Evolutionary conservation across 1,139 yeast genomes (phyloP), one percentile per base, ranked within the genome.

Genomic region (Pichia terricola): DNA sequence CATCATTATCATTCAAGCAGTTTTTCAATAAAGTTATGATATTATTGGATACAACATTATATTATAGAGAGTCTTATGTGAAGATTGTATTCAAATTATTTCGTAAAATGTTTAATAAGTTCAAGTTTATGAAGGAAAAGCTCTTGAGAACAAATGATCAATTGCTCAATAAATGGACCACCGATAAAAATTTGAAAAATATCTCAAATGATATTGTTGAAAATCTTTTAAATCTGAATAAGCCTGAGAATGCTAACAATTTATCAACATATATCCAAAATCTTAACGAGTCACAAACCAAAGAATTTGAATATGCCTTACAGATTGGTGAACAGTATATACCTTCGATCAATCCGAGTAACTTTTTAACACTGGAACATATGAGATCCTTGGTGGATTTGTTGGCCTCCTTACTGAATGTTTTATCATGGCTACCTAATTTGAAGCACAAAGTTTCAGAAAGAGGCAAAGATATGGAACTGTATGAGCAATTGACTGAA

Each of bases 21-120:
- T 66, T 81, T 38, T 72, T 81, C 49, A 64, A 65, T 45, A 70
- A 70, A 45, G 59, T 78, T 6, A 73, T 85, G 49, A 68, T 70
- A 42, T 66, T 75, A 2, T 64, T 82, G 49, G 81, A 81, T 56
- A 79, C 89, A 1, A 74, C 87, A 0, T 64, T 78, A 40, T 66
- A 70, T 28, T 80, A 70, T 54, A 67, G 84, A 49, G 63, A 65
- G 33, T 77, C 75, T 25, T 75, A 75, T 54, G 72, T 76, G 34
- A 63, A 65, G 27, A 61, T 74, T 9, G 69, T 75, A 5, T 60
- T 78, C 46, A 59, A 67, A 44, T 45, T 60, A 37, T 45, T 54
- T 56, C 56, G 43, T 54, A 54, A 45, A 51, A 53, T 46, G 57
- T 55, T 48, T 41, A 34, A 40, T 5, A 51, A 50, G 39, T 59